A percentile compares a stretch with the other conserved stretches of the same genome.
Evolutionary conservation across 495 filamentous ascomycete genomes (phyloP).

Genomic region (Opeltia flavorubescens): DNA sequence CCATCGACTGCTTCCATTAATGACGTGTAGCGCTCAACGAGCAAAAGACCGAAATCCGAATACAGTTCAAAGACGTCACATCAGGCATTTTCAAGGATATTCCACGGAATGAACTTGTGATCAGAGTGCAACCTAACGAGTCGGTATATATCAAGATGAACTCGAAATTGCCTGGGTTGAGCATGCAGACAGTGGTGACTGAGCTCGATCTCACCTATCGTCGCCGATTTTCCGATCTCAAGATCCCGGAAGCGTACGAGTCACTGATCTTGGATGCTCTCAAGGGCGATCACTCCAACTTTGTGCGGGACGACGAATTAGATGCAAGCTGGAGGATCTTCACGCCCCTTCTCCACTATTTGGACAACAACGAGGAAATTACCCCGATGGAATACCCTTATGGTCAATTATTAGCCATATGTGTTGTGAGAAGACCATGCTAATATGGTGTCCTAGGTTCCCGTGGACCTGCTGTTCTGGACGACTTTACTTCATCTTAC

Average conservation of each 20-base stretch:
- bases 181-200: conserved; percentile 99
- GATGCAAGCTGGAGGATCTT: conserved; percentile 99
- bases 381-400: conserved; percentile 99
- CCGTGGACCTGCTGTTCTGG: conserved; percentile 86
- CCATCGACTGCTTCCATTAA: conserved; percentile 2
- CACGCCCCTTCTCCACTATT: conserved; percentile 90
- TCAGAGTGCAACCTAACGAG: conserved; percentile 98
- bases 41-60: conserved; percentile 99
- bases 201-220: conserved; percentile 98
- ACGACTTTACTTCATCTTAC: conserved; percentile 95
- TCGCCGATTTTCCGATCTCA: conserved; percentile 95
- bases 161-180: conserved; percentile 94
- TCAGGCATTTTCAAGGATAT: conserved; percentile 99
- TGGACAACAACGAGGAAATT: conserved; percentile 98
- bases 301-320: conserved; percentile 96
- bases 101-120: conserved; percentile 96
- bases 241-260: conserved; percentile 99
- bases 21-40: conserved; percentile 66
- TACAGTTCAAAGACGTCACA: conserved; percentile 98
- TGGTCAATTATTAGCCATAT: conserved; percentile 45
- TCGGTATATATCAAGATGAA: conserved; percentile 99
- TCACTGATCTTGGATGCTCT: conserved; percentile 92
- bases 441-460: conserved; percentile 47
- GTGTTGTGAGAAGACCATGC: background rate
- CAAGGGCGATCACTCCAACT: conserved; percentile 99